Evolutionary conservation across 768 basidiomycete species (phyloP).

Genomic region (Collybiopsis confluens): DNA sequence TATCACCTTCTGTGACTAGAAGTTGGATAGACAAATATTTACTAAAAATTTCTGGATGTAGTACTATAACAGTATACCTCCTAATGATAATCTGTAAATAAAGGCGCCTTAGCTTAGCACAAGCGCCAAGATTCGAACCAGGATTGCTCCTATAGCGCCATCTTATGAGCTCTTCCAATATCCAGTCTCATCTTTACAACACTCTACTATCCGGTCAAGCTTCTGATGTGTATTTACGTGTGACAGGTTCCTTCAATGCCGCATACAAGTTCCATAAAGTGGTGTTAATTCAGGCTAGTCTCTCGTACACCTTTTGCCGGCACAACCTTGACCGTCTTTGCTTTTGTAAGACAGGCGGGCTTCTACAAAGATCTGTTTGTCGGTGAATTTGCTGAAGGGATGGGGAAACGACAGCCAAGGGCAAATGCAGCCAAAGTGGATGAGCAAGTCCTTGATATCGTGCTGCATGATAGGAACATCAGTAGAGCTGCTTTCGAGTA

Average conservation of each 20-base stretch:
- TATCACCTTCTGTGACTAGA: slow-evolving; percentile 2
- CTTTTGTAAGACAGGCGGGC: slow-evolving; percentile 30
- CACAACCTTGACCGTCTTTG: neutral
- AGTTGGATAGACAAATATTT: too few relatives aligned
- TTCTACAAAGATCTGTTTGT: slow-evolving; percentile 90
- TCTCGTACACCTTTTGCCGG: slow-evolving; percentile 19
- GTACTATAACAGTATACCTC: too few relatives aligned
- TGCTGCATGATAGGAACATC: slow-evolving; percentile 84
- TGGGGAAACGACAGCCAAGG: slow-evolving; percentile 4
- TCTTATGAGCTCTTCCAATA: slow-evolving; percentile 23
- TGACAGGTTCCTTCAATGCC: slow-evolving; percentile 57
- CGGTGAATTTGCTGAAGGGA: slow-evolving; percentile 68
- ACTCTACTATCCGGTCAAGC: slow-evolving; percentile 70
- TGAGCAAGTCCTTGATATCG: slow-evolving; percentile 59
- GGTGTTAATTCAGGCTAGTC: slow-evolving; percentile 82
- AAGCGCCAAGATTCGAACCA: too few relatives aligned
- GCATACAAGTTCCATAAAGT: slow-evolving; percentile 80
- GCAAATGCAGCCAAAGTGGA: slow-evolving; percentile 4
- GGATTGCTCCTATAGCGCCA: too few relatives aligned
- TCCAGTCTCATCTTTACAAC: slow-evolving; percentile 74
- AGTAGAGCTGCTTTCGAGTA: slow-evolving; percentile 91
- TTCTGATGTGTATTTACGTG: slow-evolving; percentile 71
- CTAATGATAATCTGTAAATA: too few relatives aligned
- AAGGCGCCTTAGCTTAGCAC: too few relatives aligned
- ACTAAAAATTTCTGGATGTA: too few relatives aligned